Percentiles rank a stretch among this genome's conserved stretches.
Evolutionary conservation across 1,284 basidiomycete genomes (phyloP).

Genomic region (Trichosporon asahii): DNA sequence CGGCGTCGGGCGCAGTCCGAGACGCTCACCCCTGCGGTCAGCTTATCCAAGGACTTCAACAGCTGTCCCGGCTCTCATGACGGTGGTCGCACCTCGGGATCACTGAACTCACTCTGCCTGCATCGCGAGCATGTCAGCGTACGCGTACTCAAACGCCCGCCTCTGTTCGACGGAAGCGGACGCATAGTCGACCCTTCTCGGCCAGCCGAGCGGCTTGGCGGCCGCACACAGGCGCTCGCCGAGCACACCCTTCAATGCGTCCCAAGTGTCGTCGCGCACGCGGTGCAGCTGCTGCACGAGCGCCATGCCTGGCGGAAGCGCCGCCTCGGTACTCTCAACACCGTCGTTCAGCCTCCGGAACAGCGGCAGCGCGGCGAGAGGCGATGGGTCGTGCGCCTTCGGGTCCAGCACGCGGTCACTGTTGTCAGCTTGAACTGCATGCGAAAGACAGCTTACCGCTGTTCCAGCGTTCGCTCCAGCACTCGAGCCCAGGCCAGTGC

Average conservation of each 20-base stretch:
- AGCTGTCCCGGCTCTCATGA: not conserved
- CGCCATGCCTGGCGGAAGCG: constrained; percentile 54
- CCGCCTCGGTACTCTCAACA: constrained; percentile 53
- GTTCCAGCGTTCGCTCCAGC: constrained; percentile 64
- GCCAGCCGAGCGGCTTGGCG: constrained; percentile 76
- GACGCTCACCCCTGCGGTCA: constrained; percentile 56
- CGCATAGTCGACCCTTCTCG: constrained; percentile 64
- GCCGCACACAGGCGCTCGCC: constrained; percentile 61
- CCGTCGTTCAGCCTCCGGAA: constrained; percentile 65
- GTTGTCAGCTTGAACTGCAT: constrained; percentile 20
- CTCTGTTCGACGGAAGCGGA: constrained; percentile 57
- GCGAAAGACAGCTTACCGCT: constrained; percentile 60
- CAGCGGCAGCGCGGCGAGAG: constrained; percentile 54
- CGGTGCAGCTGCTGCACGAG: constrained; percentile 56
- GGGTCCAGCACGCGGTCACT: constrained; percentile 44
- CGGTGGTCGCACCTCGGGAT: no score
- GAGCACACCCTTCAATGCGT: constrained; percentile 63
- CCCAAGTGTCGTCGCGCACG: constrained; percentile 68
- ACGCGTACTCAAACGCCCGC: constrained; percentile 67
- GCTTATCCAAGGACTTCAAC: not conserved
- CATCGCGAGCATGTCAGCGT: constrained; percentile 67
- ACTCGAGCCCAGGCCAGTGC: constrained; percentile 72
- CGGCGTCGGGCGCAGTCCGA: constrained; percentile 39
- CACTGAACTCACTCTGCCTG: constrained; percentile 60
- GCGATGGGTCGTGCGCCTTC: constrained; percentile 51